Conservation (phyloP, 495 filamentous ascomycete genomes). For the Cudoniella acicularis region DNA sequence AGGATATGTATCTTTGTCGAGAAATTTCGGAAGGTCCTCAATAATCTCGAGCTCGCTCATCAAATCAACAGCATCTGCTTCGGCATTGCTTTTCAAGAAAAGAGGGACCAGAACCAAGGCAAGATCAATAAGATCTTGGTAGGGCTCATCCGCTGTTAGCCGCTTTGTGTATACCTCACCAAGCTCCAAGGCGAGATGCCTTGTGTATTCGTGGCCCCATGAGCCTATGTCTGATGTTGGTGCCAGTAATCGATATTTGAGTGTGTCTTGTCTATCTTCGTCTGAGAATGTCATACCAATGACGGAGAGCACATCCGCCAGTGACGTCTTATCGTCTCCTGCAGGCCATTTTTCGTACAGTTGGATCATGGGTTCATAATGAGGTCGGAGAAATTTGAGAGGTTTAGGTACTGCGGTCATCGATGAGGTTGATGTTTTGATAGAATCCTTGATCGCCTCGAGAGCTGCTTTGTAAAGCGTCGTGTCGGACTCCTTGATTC, state of each 20-base stretch:
- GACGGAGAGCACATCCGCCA: conserved; percentile 95
- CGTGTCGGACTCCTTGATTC: conserved; percentile 71
- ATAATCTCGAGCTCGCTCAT: conserved; percentile 97
- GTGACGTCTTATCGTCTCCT: conserved; percentile 77
- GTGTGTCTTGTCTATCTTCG: conserved; percentile 88
- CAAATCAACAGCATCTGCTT: conserved; percentile 95
- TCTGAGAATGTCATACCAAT: conserved; percentile 99
- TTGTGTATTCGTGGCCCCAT: conserved; percentile 98
- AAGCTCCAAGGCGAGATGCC: conserved; percentile 93
- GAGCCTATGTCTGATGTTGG: conserved; percentile 90
- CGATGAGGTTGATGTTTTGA: conserved; percentile 97
- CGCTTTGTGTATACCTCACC: conserved; percentile 88
- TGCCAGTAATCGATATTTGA: conserved; percentile 89
- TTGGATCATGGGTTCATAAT: conserved; percentile 82
- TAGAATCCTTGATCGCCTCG: conserved; percentile 92
- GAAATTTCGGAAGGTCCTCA: conserved; percentile 78
- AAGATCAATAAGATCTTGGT: conserved; percentile 75
- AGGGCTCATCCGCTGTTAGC: conserved; percentile 50
- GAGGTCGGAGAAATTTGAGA: conserved; percentile 93
- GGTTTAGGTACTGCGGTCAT: conserved; percentile 99
- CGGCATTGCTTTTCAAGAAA: conserved; percentile 94
- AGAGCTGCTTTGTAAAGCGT: conserved; percentile 87
- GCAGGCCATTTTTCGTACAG: conserved; percentile 84
- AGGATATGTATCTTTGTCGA: conserved; percentile 91
- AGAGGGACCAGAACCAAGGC: conserved; percentile 83